A percentile compares a stretch with the other conserved stretches of the same genome.
phyloP scores from a whole-genome alignment of 164 flowering plant species.

The Umbellularia californica region DNA sequence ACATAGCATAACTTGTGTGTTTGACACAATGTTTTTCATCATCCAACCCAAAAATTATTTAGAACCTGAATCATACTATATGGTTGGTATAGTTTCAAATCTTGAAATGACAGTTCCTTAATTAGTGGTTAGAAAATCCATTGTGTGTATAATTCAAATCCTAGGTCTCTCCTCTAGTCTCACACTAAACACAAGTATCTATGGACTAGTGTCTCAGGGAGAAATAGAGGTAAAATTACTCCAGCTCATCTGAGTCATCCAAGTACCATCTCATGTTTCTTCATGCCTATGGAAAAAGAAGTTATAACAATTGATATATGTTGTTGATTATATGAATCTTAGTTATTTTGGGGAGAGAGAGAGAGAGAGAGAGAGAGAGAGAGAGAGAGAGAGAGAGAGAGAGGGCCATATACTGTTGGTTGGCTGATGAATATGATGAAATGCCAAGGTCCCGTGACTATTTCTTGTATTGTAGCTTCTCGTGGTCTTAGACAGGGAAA shows the following conservation, averaged over 20 bases:
- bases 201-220: too few species aligned
- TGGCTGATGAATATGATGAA: conserved; percentile 9
- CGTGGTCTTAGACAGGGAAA: conserved; percentile 18
- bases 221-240: neutral
- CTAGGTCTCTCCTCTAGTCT: too few species aligned
- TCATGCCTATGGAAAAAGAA: neutral
- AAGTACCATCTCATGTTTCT: neutral
- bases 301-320: neutral
- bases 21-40: too few species aligned
- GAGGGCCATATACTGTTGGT: neutral
- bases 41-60: too few species aligned
- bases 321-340: neutral
- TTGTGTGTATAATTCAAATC: too few species aligned
- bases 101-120: too few species aligned
- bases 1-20: too few species aligned
- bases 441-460: conserved; percentile 48
- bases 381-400: neutral
- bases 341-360: neutral
- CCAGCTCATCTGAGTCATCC: neutral
- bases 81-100: too few species aligned
- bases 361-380: neutral
- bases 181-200: too few species aligned
- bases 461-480: conserved; percentile 42
- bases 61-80: too few species aligned
- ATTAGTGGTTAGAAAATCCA: too few species aligned